These are phyloP conservation scores for Thelonectria discophora DNA, from an alignment of 2,329 filamentous ascomycete genomes.

Conservation along the genomic window DNA sequence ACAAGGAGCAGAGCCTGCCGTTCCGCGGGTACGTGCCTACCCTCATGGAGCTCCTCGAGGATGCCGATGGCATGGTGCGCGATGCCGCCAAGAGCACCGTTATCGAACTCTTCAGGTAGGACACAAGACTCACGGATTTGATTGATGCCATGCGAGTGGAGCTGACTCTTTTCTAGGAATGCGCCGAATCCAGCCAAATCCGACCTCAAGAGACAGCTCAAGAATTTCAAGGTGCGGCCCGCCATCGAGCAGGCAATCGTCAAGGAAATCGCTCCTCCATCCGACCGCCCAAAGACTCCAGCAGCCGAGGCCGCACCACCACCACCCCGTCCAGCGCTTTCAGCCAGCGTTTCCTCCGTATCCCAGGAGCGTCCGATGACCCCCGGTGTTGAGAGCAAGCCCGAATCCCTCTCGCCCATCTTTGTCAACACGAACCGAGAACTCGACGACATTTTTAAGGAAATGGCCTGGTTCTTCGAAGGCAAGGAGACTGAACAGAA, in stretches of 20 bases:
- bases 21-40: constrained; percentile 85
- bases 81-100: constrained; percentile 85
- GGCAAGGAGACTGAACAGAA: constrained; percentile 91
- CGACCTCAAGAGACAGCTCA: constrained; percentile 87
- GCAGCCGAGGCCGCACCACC: constrained; percentile 50
- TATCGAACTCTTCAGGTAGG: constrained; percentile 84
- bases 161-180: constrained; percentile 59
- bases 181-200: constrained; percentile 86
- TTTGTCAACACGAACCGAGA: constrained; percentile 87
- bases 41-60: constrained; percentile 87
- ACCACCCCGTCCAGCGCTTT: constrained; percentile 53
- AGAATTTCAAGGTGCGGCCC: constrained; percentile 84
- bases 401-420: constrained; percentile 78
- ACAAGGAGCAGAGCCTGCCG: constrained; percentile 78
- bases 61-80: constrained; percentile 87
- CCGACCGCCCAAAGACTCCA: constrained; percentile 54
- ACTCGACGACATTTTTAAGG: constrained; percentile 85
- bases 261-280: constrained; percentile 71
- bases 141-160: background rate
- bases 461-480: constrained; percentile 85
- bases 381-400: constrained; percentile 69
- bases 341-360: constrained; percentile 61
- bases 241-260: constrained; percentile 86
- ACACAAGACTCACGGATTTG: background rate
- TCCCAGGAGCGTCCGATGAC: constrained; percentile 65